A percentile compares a stretch with the other conserved stretches of the same genome.
Conservation (phyloP, 495 filamentous ascomycete species). For the Annulohypoxylon bovei region DNA sequence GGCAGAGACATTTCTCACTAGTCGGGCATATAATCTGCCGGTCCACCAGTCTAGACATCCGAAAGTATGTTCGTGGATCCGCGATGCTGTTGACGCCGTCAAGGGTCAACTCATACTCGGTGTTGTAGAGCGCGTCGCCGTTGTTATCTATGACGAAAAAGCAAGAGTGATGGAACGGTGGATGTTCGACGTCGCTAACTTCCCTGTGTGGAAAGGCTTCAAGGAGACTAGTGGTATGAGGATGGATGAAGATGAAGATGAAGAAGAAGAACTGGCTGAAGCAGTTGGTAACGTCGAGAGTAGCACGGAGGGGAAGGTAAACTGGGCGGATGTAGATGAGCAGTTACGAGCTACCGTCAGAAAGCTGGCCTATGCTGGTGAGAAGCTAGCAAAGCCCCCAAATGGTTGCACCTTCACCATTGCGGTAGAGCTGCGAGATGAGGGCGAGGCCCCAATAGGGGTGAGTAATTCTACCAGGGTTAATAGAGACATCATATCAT, state of each 20-base stretch:
- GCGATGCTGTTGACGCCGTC: conserved; percentile 80
- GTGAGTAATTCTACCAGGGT: conserved; percentile 49
- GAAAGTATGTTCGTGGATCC: conserved; percentile 89
- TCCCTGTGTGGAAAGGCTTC: conserved; percentile 70
- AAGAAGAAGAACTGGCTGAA: conserved; percentile 26
- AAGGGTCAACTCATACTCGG: conserved; percentile 76
- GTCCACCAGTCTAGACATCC: conserved; percentile 92
- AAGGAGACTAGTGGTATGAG: conserved; percentile 5
- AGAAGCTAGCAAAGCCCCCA: conserved; percentile 71
- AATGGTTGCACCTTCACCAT: conserved; percentile 85
- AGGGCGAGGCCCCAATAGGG: conserved; percentile 77
- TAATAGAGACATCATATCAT: not conserved
- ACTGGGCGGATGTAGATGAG: conserved; percentile 57
- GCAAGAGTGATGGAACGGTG: conserved; percentile 76
- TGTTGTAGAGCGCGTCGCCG: conserved; percentile 71
- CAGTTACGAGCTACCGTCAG: conserved; percentile 61
- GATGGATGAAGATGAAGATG: conserved; percentile 38
- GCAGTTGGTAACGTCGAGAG: conserved; percentile 10
- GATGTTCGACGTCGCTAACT: conserved; percentile 81
- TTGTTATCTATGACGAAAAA: conserved; percentile 71
- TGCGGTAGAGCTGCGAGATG: conserved; percentile 82
- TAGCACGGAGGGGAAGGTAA: conserved; percentile 39
- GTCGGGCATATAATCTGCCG: conserved; percentile 86
- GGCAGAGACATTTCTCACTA: conserved; percentile 77
- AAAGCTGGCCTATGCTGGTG: conserved; percentile 63